Evolutionary conservation across 1,139 yeast genomes (phyloP).

Genomic region (Sugiyamaella paludigena): DNA sequence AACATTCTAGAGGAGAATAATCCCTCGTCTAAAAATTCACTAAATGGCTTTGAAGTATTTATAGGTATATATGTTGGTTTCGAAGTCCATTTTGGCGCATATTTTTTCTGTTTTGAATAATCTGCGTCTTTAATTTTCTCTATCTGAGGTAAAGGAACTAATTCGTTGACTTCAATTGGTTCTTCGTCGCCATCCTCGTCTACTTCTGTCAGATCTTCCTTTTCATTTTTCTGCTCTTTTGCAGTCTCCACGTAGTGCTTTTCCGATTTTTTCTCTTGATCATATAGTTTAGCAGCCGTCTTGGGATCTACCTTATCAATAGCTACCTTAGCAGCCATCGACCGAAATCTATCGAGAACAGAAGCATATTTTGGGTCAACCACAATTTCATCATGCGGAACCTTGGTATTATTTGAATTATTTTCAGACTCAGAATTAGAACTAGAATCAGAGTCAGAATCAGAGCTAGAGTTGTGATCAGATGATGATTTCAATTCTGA

Average conservation of each 20-base stretch:
- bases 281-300: slow-evolving; percentile 1
- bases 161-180: slow-evolving; percentile 36
- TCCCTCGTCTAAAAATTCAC: slow-evolving; percentile 23
- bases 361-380: slow-evolving; percentile 26
- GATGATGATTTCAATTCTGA: too few species aligned
- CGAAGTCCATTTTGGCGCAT: slow-evolving; percentile 55
- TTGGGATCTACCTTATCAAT: slow-evolving; percentile 4
- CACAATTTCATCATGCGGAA: slow-evolving; percentile 5
- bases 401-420: background rate
- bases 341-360: slow-evolving; percentile 19
- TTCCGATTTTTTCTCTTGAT: background rate
- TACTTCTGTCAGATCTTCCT: slow-evolving; percentile 20
- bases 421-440: slow-evolving; percentile 5
- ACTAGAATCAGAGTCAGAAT: slow-evolving; percentile 5
- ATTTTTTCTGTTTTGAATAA: slow-evolving; percentile 6
- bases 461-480: background rate
- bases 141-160: slow-evolving; percentile 85
- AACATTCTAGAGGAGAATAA: slow-evolving; percentile 41
- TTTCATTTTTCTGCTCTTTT: slow-evolving; percentile 5
- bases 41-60: slow-evolving; percentile 30
- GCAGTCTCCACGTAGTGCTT: too few species aligned
- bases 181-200: slow-evolving; percentile 22
- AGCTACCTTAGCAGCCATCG: slow-evolving; percentile 8
- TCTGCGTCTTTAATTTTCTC: slow-evolving; percentile 42
- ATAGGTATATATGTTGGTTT: slow-evolving; percentile 53